These are phyloP conservation scores for Canavalia gladiata DNA, from an alignment of 306 rosid genomes.

Conservation along the genomic window DNA sequence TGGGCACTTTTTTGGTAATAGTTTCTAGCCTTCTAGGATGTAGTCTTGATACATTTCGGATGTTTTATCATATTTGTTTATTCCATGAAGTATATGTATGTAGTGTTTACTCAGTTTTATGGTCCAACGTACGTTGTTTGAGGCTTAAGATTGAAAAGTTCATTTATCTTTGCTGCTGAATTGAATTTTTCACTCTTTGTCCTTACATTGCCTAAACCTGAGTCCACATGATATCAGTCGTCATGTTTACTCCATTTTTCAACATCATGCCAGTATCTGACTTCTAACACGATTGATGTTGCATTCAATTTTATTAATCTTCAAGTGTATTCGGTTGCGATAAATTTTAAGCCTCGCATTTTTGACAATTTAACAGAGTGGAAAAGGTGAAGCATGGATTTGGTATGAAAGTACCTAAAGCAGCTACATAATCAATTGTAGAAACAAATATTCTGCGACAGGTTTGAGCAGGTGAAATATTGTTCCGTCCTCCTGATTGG, in stretches of 20 bases:
- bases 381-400: slow-evolving; percentile 90
- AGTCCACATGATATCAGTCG: background rate
- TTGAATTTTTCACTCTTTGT: slow-evolving; percentile 3
- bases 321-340: slow-evolving; percentile 8
- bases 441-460: slow-evolving; percentile 9
- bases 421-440: slow-evolving; percentile 54
- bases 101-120: background rate
- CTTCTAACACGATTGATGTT: background rate
- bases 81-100: background rate
- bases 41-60: background rate
- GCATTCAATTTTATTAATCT: slow-evolving; percentile 27
- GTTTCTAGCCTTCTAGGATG: background rate
- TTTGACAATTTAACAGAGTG: slow-evolving; percentile 65
- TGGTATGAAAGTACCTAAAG: slow-evolving; percentile 87
- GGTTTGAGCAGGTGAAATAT: slow-evolving; percentile 35
- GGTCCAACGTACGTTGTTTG: slow-evolving; percentile 1
- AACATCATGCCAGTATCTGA: background rate
- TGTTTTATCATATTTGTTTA: slow-evolving; percentile 7
- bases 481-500: slow-evolving; percentile 39
- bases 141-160: background rate
- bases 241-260: background rate
- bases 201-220: background rate
- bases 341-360: slow-evolving; percentile 17
- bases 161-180: background rate
- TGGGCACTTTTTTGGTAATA: background rate